Percentiles rank a stretch among this genome's conserved stretches.
Conservation (phyloP, 441 rosid genomes). For the Syzygium malaccense region DNA sequence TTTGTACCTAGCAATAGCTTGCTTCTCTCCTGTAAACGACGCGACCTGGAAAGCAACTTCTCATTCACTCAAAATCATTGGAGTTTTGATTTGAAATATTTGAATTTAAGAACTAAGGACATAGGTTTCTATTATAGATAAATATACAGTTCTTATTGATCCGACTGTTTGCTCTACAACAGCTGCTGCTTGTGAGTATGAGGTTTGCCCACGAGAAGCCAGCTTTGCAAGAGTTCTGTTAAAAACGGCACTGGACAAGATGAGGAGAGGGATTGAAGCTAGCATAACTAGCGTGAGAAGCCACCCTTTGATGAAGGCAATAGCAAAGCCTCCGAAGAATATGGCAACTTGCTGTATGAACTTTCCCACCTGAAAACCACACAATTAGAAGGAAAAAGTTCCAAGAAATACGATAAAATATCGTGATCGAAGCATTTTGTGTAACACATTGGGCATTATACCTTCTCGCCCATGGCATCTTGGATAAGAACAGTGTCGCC, state of each 20-base stretch:
- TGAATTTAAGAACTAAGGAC: not conserved
- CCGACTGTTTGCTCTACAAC: conserved; percentile 69
- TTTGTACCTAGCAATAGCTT: conserved; percentile 48
- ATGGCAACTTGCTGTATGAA: conserved; percentile 50
- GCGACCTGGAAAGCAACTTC: conserved; percentile 39
- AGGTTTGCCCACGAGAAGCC: conserved; percentile 59
- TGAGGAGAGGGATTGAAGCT: conserved; percentile 48
- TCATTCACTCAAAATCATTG: not conserved
- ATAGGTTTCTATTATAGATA: not conserved
- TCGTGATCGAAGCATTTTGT: not conserved
- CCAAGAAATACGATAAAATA: too few species aligned
- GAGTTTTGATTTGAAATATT: not conserved
- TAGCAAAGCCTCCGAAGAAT: conserved; percentile 49
- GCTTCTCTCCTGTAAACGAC: conserved; percentile 72
- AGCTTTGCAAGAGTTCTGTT: conserved; percentile 37
- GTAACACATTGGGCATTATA: conserved; percentile 5
- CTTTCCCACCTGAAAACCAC: conserved; percentile 51
- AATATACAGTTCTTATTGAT: conserved; percentile 59
- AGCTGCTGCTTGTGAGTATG: conserved; percentile 69
- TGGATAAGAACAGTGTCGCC: conserved; percentile 84
- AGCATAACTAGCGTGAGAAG: conserved; percentile 40
- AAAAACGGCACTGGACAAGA: conserved; percentile 41
- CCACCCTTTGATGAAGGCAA: conserved; percentile 62
- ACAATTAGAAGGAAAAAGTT: not conserved
- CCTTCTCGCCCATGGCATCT: conserved; percentile 87